Conservation (phyloP, 257 asterid species). For the Primulina huaijiensis region DNA sequence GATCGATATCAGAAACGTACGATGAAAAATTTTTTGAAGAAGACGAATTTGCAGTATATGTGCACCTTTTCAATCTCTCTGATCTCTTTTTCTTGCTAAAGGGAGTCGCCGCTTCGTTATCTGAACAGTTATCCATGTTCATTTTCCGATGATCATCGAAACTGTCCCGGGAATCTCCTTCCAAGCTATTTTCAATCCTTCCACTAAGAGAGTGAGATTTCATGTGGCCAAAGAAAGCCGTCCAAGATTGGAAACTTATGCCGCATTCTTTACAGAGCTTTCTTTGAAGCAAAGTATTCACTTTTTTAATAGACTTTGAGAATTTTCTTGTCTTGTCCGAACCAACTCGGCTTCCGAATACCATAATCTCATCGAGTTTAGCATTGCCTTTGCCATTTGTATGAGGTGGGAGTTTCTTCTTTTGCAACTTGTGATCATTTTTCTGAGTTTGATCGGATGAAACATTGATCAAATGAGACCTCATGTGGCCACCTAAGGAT, state of each 20-base stretch:
- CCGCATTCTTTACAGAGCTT: constrained; percentile 79
- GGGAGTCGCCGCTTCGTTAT: constrained; percentile 39
- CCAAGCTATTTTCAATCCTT: constrained; percentile 24
- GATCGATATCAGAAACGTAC: constrained; percentile 49
- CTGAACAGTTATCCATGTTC: constrained; percentile 50
- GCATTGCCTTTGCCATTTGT: constrained; percentile 10
- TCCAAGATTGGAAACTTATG: constrained; percentile 68
- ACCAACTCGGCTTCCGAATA: constrained; percentile 27
- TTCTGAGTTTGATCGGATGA: constrained; percentile 30
- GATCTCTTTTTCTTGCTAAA: constrained; percentile 53
- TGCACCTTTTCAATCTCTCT: constrained; percentile 60
- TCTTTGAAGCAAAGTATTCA: constrained; percentile 31
- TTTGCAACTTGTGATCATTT: constrained; percentile 29
- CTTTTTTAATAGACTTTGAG: constrained; percentile 28
- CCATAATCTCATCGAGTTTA: constrained; percentile 9
- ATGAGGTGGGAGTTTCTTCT: constrained; percentile 49
- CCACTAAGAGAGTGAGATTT: constrained; percentile 64
- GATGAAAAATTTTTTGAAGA: constrained; percentile 34
- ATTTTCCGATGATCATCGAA: constrained; percentile 27
- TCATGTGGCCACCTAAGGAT: constrained; percentile 73
- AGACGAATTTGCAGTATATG: constrained; percentile 36
- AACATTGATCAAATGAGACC: constrained; percentile 73
- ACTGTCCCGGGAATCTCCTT: constrained; percentile 45
- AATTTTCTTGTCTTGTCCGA: constrained; percentile 36
- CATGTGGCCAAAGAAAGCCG: constrained; percentile 90